Conservation (phyloP, 2,329 filamentous ascomycete species). For the Fusarium compactum region DNA sequence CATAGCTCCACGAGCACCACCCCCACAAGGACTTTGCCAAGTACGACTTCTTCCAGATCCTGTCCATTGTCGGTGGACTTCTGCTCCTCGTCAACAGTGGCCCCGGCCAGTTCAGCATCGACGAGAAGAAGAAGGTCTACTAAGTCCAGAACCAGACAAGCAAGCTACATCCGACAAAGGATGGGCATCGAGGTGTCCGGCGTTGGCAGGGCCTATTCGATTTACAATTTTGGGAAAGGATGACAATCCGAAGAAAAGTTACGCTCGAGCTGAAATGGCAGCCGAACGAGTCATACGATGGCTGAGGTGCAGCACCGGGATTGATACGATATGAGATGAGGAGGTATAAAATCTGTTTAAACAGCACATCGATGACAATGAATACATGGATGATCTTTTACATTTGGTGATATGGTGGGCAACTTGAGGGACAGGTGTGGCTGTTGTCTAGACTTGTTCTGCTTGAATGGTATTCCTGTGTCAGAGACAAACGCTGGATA, state of each 20-base stretch:
- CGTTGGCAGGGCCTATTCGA: slow-evolving; percentile 40
- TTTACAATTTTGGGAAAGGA: slow-evolving; percentile 37
- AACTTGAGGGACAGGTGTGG: not conserved
- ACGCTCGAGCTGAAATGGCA: slow-evolving; percentile 13
- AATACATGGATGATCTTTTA: slow-evolving; percentile 37
- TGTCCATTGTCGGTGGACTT: slow-evolving; percentile 97
- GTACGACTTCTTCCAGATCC: slow-evolving; percentile 99
- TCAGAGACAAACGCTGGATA: not conserved
- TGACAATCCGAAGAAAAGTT: slow-evolving; percentile 30
- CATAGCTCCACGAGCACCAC: slow-evolving; percentile 93
- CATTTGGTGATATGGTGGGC: slow-evolving; percentile 4
- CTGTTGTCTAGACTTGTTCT: slow-evolving; percentile 7
- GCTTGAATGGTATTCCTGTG: not conserved
- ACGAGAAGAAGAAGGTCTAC: slow-evolving; percentile 99
- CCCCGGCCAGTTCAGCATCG: slow-evolving; percentile 95
- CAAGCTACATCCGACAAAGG: slow-evolving; percentile 15
- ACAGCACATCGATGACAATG: slow-evolving; percentile 36
- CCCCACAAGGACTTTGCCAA: slow-evolving; percentile 99
- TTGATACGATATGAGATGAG: slow-evolving; percentile 26
- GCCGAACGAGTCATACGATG: slow-evolving; percentile 18
- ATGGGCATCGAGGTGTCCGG: slow-evolving; percentile 37
- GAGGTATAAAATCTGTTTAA: slow-evolving; percentile 30
- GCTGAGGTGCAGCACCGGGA: slow-evolving; percentile 15
- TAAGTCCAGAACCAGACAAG: slow-evolving; percentile 57
- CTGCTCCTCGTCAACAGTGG: slow-evolving; percentile 98